Percentiles rank a stretch among this genome's conserved stretches.
Conservation (phyloP, 345 rosid genomes). For the Lepidium sativum region DNA sequence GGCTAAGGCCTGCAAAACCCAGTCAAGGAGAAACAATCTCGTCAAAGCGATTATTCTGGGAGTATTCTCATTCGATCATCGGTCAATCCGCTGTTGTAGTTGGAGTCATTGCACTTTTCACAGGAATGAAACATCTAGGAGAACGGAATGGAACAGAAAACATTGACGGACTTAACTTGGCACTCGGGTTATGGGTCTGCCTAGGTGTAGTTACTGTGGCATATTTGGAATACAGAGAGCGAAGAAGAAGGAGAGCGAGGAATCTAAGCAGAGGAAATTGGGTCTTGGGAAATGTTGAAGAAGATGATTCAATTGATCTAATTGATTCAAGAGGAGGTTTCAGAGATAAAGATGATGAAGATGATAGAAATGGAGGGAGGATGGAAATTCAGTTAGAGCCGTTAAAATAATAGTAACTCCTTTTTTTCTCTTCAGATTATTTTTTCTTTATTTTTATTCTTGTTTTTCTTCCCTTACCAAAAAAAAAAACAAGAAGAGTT, state of each 20-base stretch:
- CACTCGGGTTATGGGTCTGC: conserved; percentile 58
- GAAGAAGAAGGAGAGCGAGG: conserved; percentile 45
- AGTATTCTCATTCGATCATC: conserved; percentile 59
- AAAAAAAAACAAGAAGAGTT: conserved; percentile 12
- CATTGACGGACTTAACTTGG: conserved; percentile 65
- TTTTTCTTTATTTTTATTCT: not conserved
- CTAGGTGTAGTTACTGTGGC: conserved; percentile 37
- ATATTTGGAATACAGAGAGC: conserved; percentile 48
- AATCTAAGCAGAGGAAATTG: conserved; percentile 53
- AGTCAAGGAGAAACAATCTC: conserved; percentile 46
- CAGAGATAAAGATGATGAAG: conserved; percentile 43
- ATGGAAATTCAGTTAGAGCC: conserved; percentile 96
- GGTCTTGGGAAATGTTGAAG: conserved; percentile 74
- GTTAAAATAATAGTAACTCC: conserved; percentile 31
- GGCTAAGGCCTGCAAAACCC: conserved; percentile 66
- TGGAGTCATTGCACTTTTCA: conserved; percentile 64
- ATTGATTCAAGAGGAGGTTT: conserved; percentile 39
- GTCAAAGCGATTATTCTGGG: conserved; percentile 62
- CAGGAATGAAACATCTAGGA: conserved; percentile 48
- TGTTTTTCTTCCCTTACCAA: not conserved
- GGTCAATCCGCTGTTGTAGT: conserved; percentile 58
- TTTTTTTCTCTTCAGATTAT: not conserved
- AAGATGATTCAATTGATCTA: conserved; percentile 80
- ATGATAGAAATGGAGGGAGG: conserved; percentile 26
- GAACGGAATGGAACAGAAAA: conserved; percentile 75